Base-by-base conservation (phyloP, 352 stramenopile genomes). In the Phytophthora cajani region DNA sequence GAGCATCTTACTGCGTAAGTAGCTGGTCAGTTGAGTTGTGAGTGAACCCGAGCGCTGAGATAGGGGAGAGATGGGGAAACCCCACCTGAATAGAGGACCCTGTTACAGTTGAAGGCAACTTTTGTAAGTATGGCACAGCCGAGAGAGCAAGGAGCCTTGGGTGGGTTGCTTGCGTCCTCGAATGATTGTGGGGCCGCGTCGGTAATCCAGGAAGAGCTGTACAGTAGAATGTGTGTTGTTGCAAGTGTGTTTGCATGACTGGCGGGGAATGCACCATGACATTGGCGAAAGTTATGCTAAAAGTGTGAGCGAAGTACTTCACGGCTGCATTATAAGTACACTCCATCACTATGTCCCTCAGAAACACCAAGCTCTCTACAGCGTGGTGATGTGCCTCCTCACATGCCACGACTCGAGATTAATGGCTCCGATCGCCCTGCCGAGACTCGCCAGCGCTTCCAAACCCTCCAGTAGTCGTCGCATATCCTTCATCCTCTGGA, bases 51-150 rank as follows among this genome's bases (percentile, higher is more conserved):
- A 10, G 27, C 3, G 10, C 38, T 1, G 38, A 58, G 63, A 49
- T 32, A 44, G 40, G 52, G 62, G 23, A 30, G 47, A 50, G 21
- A 36, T 23, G 40, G 40, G 30, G 50, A 64, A 47, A 56, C 11
- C 11, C 12, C 10, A 40, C 38, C 61, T 38, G 21, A 56, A 68
- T 68, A 69, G 62, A 63, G 62, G 53, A 33, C 53, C 42, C 36
- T 47, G 16, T 6, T 52, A 62, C 27, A 55, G 27, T 51, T 44
- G 49, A 64, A 42, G 56, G 56, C 56, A 52, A 56, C 4, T 68
- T 62, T 59, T 32, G 19, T 36, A n/a, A n/a, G n/a, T n/a, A 61
- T 61, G 59, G 30, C n/a, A 14, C 12, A 54, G 36, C 36, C 11
- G 36, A 44, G 44, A n/a, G 21, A 33, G 49, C 21, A 32, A 32